These are phyloP conservation scores for Cinnamomum micranthum DNA, from an alignment of 164 flowering plant species.

Conservation along the genomic window DNA sequence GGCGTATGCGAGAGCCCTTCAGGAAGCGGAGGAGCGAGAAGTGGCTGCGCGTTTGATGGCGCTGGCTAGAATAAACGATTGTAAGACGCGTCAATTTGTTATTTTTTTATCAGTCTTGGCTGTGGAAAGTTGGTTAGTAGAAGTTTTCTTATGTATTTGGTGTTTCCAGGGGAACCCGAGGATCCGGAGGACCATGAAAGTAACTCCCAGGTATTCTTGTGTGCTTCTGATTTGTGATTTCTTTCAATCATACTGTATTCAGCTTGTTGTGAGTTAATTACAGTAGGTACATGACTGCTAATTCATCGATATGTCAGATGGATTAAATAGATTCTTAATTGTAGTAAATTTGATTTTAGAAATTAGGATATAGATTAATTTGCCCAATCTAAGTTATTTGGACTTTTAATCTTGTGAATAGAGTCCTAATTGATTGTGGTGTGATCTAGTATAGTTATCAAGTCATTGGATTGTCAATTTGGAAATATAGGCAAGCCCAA, in stretches of 20 bases:
- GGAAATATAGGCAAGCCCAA: too few species aligned
- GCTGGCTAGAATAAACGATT: constrained; percentile 28
- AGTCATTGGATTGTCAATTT: too few species aligned
- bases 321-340: too few species aligned
- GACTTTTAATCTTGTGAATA: too few species aligned
- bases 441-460: too few species aligned
- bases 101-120: not conserved
- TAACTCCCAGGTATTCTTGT: constrained; percentile 25
- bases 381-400: too few species aligned
- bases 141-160: not conserved
- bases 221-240: not conserved
- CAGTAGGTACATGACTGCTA: too few species aligned
- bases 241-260: not conserved
- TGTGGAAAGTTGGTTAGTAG: not conserved
- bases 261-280: too few species aligned
- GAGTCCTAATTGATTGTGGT: too few species aligned
- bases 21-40: constrained; percentile 35
- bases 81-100: constrained; percentile 13
- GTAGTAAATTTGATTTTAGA: too few species aligned
- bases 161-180: constrained; percentile 18
- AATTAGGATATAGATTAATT: too few species aligned
- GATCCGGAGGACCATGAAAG: constrained; percentile 23
- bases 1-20: constrained; percentile 77
- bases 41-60: constrained; percentile 30
- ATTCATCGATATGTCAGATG: too few species aligned